Evolutionary conservation across 306 rosid genomes (phyloP).

Genomic region (Dalbergia cochinchinensis): DNA sequence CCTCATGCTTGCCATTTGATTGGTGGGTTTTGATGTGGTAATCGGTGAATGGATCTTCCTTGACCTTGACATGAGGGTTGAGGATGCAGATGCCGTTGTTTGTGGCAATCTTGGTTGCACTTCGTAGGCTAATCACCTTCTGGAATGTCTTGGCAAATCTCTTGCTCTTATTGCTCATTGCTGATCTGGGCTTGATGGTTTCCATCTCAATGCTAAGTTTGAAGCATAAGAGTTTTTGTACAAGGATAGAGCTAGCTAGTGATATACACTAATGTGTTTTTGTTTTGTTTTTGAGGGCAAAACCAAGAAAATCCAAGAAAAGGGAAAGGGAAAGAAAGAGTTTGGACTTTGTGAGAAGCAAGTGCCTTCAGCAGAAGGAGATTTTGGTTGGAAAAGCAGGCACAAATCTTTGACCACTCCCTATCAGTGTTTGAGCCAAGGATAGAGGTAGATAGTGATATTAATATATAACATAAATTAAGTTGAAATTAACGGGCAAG

Average conservation of each 20-base stretch:
- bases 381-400: slow-evolving; percentile 54
- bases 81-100: slow-evolving; percentile 86
- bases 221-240: slow-evolving; percentile 45
- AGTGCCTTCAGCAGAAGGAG: slow-evolving; percentile 44
- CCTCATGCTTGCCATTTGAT: slow-evolving; percentile 40
- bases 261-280: background rate
- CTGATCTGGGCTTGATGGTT: slow-evolving; percentile 70
- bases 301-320: slow-evolving; percentile 3
- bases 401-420: slow-evolving; percentile 66
- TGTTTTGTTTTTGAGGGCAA: background rate
- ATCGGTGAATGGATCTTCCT: slow-evolving; percentile 54
- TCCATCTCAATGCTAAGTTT: slow-evolving; percentile 63
- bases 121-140: slow-evolving; percentile 71
- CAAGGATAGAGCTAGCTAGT: no score
- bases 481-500: slow-evolving; percentile 44
- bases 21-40: slow-evolving; percentile 39
- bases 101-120: slow-evolving; percentile 68
- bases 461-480: slow-evolving; percentile 51
- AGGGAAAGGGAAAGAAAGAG: slow-evolving; percentile 12
- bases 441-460: slow-evolving; percentile 20
- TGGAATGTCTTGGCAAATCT: slow-evolving; percentile 65
- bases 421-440: slow-evolving; percentile 26
- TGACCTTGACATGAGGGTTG: slow-evolving; percentile 57
- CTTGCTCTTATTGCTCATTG: slow-evolving; percentile 61
- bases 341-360: slow-evolving; percentile 37